Evolutionary conservation across 208 protist genomes (phyloP).

Genomic region (Trypanosomatidae sp.): DNA sequence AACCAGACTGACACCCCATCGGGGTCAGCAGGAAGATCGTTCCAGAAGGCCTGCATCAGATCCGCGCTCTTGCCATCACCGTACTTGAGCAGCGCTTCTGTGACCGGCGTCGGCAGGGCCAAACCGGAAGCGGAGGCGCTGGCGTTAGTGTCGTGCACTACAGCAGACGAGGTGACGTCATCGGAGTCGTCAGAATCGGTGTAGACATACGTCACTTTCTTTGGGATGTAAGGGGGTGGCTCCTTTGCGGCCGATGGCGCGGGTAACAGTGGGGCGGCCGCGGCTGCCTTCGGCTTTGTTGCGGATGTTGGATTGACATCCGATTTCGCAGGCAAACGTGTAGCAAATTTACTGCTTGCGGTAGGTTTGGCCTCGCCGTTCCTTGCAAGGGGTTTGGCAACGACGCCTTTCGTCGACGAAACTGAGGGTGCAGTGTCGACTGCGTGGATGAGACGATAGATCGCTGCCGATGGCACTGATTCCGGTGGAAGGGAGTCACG

Average conservation of each 20-base stretch:
- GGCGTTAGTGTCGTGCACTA: not conserved
- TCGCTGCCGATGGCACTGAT: not conserved
- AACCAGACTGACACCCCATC: constrained; percentile 21
- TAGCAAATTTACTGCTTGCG: too few relatives aligned
- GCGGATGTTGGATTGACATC: not conserved
- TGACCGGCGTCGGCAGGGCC: not conserved
- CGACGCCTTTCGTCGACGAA: too few relatives aligned
- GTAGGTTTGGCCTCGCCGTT: too few relatives aligned
- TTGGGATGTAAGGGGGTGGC: not conserved
- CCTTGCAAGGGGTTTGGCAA: too few relatives aligned
- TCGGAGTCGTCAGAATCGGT: constrained; percentile 5
- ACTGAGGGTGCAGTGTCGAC: too few relatives aligned
- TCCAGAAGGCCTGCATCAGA: constrained; percentile 13
- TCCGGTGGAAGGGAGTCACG: not conserved
- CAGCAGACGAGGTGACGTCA: not conserved
- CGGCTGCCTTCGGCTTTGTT: not conserved
- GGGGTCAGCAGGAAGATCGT: constrained; percentile 7
- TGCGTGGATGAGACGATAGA: too few relatives aligned
- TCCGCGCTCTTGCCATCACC: constrained; percentile 5
- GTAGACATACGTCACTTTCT: constrained; percentile 6
- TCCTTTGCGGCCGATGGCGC: not conserved
- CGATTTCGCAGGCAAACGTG: not conserved
- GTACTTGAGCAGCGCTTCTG: constrained; percentile 5
- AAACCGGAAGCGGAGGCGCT: not conserved
- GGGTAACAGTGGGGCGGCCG: not conserved